Evolutionary conservation across 2,329 filamentous ascomycete species (phyloP).

Genomic region (Calonectria pseudoturangicola): DNA sequence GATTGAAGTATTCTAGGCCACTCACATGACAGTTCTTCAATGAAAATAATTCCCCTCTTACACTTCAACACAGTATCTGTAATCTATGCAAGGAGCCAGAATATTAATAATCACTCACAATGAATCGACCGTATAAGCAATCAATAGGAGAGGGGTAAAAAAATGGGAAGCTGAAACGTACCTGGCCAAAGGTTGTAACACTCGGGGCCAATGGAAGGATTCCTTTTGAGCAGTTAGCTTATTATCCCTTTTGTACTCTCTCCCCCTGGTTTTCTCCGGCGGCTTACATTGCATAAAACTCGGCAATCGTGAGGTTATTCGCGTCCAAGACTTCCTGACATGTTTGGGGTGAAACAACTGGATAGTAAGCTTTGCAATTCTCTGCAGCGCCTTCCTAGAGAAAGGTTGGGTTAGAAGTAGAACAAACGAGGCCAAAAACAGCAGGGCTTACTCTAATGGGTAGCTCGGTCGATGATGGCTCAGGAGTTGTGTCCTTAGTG

Average conservation of each 20-base stretch:
- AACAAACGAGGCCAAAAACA: not conserved
- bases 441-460: not conserved
- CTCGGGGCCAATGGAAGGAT: not conserved
- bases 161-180: not conserved
- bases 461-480: not conserved
- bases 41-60: not conserved
- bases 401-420: not conserved
- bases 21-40: not conserved
- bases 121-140: not conserved
- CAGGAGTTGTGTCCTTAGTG: not conserved
- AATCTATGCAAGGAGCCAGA: not conserved
- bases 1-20: too few relatives aligned
- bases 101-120: not conserved
- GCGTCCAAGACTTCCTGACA: not conserved
- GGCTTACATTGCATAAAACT: slow-evolving; percentile 2
- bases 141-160: not conserved
- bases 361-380: not conserved
- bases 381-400: not conserved
- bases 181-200: not conserved
- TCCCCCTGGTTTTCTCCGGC: not conserved
- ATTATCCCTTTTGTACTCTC: not conserved
- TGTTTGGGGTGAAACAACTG: not conserved
- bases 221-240: not conserved
- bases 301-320: not conserved
- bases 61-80: not conserved